Evolutionary conservation across 257 asterid species (phyloP).

Genomic region (Solanum rostratum): DNA sequence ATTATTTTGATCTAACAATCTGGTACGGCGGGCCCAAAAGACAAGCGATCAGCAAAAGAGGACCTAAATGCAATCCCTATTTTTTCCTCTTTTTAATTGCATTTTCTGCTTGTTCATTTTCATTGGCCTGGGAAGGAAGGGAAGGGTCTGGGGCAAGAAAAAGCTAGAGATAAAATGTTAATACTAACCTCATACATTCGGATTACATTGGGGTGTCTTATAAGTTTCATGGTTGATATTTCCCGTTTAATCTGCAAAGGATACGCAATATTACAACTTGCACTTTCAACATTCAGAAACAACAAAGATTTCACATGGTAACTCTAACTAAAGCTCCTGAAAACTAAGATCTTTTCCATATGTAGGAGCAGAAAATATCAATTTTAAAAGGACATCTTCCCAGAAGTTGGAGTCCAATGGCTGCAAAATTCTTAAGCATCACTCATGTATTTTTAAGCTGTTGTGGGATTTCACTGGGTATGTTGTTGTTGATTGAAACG

Average conservation of each 20-base stretch:
- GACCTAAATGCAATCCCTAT: neutral
- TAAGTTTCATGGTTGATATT: slow-evolving; percentile 87
- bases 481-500: too few relatives aligned
- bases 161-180: neutral
- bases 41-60: neutral
- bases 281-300: neutral
- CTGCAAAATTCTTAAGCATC: neutral
- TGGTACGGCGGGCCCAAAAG: neutral
- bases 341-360: neutral
- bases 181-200: slow-evolving; percentile 78
- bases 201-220: slow-evolving; percentile 88
- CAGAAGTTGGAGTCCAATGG: neutral
- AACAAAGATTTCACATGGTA: neutral
- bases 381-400: neutral
- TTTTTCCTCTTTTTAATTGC: neutral
- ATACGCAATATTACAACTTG: neutral
- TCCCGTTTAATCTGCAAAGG: slow-evolving; percentile 82
- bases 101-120: neutral
- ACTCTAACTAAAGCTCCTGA: neutral
- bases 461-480: too few relatives aligned
- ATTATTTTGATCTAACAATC: neutral
- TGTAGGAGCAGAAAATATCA: neutral
- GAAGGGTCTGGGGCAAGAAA: neutral
- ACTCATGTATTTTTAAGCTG: neutral
- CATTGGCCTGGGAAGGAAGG: neutral